Conservation (phyloP, 2,329 filamentous ascomycete genomes). For the Teratosphaeria epicoccoides region DNA sequence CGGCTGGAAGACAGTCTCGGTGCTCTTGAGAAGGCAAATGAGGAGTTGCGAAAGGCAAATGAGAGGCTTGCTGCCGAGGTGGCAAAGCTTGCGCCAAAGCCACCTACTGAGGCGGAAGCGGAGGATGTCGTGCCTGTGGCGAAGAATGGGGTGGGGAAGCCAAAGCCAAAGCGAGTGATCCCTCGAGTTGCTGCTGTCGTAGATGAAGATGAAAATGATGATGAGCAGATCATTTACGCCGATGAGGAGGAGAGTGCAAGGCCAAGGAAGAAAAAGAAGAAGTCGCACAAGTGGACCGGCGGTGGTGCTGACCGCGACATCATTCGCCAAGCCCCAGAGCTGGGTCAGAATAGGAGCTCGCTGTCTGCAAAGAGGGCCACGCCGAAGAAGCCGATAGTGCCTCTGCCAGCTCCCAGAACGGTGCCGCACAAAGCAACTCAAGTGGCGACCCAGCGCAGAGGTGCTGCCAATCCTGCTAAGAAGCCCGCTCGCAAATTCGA, state of each 20-base stretch:
- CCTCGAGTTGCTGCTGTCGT: neutral
- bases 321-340: conserved; percentile 2
- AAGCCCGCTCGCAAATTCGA: conserved; percentile 1
- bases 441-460: neutral
- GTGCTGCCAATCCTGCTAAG: neutral
- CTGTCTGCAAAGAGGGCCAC: neutral
- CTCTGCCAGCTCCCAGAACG: neutral
- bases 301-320: conserved; percentile 8
- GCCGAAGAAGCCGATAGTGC: neutral
- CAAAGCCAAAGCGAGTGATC: neutral
- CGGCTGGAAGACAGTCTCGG: conserved; percentile 8
- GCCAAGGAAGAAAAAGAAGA: conserved; percentile 4
- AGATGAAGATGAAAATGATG: neutral
- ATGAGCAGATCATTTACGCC: neutral
- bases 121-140: neutral
- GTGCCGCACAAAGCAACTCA: neutral
- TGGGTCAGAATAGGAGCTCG: neutral
- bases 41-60: conserved; percentile 11
- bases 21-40: conserved; percentile 11
- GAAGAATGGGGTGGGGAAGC: neutral
- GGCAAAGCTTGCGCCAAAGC: conserved; percentile 4
- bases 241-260: neutral
- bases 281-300: conserved; percentile 5
- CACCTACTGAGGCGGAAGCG: neutral
- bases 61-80: conserved; percentile 9